Conservation (phyloP, 106 monocot genomes). For the Dendrobium catenatum region DNA sequence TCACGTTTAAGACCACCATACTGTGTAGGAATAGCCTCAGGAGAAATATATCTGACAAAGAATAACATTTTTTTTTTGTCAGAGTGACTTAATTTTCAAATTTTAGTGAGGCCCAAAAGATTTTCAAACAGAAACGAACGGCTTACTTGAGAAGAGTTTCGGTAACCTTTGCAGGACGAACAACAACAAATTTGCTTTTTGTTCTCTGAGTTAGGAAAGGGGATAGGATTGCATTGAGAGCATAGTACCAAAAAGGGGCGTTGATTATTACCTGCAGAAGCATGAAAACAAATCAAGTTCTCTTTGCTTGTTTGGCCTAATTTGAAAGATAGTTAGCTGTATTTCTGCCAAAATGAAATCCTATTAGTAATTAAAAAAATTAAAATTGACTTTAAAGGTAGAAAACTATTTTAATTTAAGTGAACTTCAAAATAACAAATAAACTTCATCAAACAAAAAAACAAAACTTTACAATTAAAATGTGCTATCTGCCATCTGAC, state of each 20-base stretch:
- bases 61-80: neutral
- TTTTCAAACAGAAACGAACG: neutral
- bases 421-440: too few relatives aligned
- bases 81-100: neutral
- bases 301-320: too few relatives aligned
- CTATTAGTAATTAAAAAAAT: too few relatives aligned
- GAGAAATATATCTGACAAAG: conserved; percentile 35
- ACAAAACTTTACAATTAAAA: too few relatives aligned
- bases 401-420: too few relatives aligned
- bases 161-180: conserved; percentile 43
- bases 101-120: neutral
- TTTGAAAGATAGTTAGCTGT: too few relatives aligned
- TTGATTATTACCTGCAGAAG: conserved; percentile 53
- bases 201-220: conserved; percentile 30
- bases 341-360: too few relatives aligned
- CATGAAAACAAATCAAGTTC: neutral
- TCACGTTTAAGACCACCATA: conserved; percentile 74
- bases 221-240: conserved; percentile 34
- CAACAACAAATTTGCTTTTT: conserved; percentile 52
- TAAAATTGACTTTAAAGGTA: too few relatives aligned
- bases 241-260: conserved; percentile 44
- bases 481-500: too few relatives aligned
- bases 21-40: conserved; percentile 53
- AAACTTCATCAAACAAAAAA: too few relatives aligned
- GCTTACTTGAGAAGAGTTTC: conserved; percentile 72